These are phyloP conservation scores for Leccinum solheimii DNA, from an alignment of 1,284 basidiomycete species.

Conservation along the genomic window DNA sequence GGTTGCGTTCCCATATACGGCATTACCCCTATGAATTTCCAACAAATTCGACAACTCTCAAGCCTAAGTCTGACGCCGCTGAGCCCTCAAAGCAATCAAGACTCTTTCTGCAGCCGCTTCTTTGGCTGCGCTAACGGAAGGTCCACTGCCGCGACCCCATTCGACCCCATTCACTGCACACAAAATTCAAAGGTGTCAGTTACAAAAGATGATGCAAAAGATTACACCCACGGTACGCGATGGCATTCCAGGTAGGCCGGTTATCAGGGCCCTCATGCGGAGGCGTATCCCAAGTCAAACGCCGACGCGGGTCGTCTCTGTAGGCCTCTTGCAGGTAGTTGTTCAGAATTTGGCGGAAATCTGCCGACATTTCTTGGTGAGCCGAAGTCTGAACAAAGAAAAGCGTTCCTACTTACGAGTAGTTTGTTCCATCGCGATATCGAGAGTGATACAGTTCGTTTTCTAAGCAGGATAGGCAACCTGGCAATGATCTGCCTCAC, in stretches of 20 bases:
- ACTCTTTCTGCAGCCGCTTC: slow-evolving; percentile 27
- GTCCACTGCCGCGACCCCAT: slow-evolving; percentile 29
- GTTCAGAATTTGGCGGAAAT: slow-evolving; percentile 27
- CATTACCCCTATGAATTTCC: slow-evolving; percentile 19
- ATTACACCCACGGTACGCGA: slow-evolving; percentile 26
- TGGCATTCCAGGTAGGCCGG: slow-evolving; percentile 28
- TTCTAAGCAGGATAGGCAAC: background rate
- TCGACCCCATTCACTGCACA: slow-evolving; percentile 27
- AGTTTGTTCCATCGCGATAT: slow-evolving; percentile 13
- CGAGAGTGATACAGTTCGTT: background rate
- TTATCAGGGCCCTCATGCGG: slow-evolving; percentile 23
- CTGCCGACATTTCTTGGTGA: slow-evolving; percentile 14
- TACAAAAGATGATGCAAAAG: background rate
- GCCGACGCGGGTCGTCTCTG: slow-evolving; percentile 17
- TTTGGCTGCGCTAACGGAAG: slow-evolving; percentile 24
- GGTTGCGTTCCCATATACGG: slow-evolving; percentile 16
- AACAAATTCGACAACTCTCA: background rate
- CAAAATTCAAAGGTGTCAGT: slow-evolving; percentile 3
- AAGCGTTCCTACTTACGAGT: slow-evolving; percentile 16
- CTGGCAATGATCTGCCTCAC: background rate
- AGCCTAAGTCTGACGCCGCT: background rate
- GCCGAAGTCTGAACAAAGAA: background rate
- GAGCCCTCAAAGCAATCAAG: slow-evolving; percentile 15
- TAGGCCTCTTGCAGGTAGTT: slow-evolving; percentile 25
- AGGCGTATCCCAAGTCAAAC: slow-evolving; percentile 25